These are phyloP conservation scores for Pelargonium fulgidum DNA, from an alignment of 441 rosid species.

Conservation along the genomic window DNA sequence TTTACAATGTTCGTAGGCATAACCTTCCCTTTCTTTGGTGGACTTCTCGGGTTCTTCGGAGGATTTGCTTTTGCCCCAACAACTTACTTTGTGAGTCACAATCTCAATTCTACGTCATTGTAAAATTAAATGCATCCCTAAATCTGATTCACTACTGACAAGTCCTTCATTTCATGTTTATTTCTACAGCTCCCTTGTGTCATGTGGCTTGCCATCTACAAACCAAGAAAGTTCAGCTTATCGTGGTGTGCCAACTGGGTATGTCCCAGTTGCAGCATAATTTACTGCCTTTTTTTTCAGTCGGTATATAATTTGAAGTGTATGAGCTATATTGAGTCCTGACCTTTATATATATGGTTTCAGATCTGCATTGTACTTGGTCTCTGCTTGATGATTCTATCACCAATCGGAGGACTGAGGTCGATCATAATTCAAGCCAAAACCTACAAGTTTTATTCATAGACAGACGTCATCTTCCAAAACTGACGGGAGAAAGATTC, in stretches of 20 bases:
- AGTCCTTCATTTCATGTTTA: neutral
- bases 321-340: neutral
- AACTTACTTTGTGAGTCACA: constrained; percentile 48
- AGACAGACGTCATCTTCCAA: neutral
- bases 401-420: constrained; percentile 56
- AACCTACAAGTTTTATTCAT: constrained; percentile 36
- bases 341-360: neutral
- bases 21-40: constrained; percentile 62
- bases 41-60: constrained; percentile 68
- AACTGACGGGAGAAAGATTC: no score
- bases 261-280: neutral
- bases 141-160: neutral
- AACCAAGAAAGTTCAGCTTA: constrained; percentile 44
- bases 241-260: constrained; percentile 64
- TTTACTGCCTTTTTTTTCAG: neutral
- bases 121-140: neutral
- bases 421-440: constrained; percentile 48
- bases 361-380: constrained; percentile 56
- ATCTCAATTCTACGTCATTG: neutral
- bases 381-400: constrained; percentile 37
- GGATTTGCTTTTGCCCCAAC: constrained; percentile 72
- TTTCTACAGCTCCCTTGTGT: constrained; percentile 49
- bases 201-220: constrained; percentile 54
- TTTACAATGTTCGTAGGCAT: constrained; percentile 54
- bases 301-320: neutral